These are phyloP conservation scores for Backusella psychrophila DNA, from an alignment of 192 early-diverging fungal species.

Conservation along the genomic window DNA sequence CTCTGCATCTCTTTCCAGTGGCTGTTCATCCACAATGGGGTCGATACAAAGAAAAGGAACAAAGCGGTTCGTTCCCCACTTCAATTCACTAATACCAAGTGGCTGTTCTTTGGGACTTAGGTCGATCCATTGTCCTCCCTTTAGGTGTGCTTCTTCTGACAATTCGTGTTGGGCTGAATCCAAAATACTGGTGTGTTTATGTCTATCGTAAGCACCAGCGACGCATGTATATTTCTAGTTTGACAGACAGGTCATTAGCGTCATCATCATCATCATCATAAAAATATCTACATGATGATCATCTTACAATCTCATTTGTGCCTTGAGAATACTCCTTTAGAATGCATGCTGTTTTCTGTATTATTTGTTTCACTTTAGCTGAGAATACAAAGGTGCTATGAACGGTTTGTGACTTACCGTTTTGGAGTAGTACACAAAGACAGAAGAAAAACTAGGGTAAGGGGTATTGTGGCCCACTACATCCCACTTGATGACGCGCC, in stretches of 20 bases:
- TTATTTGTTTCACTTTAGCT: not conserved
- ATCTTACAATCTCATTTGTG: conserved; percentile 49
- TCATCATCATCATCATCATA: not conserved
- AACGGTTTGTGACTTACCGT: conserved; percentile 28
- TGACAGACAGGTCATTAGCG: no score
- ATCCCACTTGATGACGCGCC: conserved; percentile 51
- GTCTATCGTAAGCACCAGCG: conserved; percentile 50
- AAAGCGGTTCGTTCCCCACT: conserved; percentile 61
- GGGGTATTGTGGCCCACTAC: conserved; percentile 45
- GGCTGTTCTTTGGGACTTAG: conserved; percentile 41
- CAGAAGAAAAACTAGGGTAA: conserved; percentile 45
- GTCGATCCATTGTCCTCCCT: conserved; percentile 44
- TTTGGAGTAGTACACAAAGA: conserved; percentile 51
- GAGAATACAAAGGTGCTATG: not conserved
- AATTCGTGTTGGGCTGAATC: conserved; percentile 54
- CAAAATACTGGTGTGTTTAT: conserved; percentile 48
- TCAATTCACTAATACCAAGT: conserved; percentile 53
- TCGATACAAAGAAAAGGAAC: conserved; percentile 54
- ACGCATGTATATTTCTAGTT: conserved; percentile 54
- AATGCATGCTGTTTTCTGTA: conserved; percentile 55
- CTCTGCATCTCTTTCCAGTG: conserved; percentile 47
- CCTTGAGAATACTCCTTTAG: conserved; percentile 61
- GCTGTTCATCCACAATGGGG: conserved; percentile 39
- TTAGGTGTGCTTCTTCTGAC: conserved; percentile 57
- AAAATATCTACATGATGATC: not conserved